Base-by-base conservation (phyloP, 495 filamentous ascomycete genomes). In the Talaromyces adpressus region DNA sequence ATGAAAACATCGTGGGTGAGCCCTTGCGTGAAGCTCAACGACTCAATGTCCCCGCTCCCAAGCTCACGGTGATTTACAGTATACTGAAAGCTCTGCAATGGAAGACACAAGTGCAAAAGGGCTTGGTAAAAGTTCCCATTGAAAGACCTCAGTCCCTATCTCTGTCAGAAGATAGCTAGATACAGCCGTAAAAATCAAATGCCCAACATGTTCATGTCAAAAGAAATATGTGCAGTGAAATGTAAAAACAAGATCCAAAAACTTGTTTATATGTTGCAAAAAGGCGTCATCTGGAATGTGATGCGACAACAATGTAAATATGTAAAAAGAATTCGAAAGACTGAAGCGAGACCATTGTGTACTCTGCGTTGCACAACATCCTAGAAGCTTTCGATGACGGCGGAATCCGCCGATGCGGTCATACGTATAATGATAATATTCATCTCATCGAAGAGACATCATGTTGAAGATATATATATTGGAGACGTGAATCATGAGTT, bases 1-100 rank as follows among this genome's bases (percentile, higher is more conserved):
- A 76, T 52, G 82, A 84, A 63, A 82, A 79, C 64, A 77, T 83
- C 25, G 71, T 83, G 6, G 81, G 82, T 0, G 82, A 84, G 66
- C 81, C 82, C 4, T 27, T 85, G 54, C 67, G 78, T 6, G 82
- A 83, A 63, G 82, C 72, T 0, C 66, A 75, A 66, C 64, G 62
- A 47, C 51, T 70, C 3, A 77, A 78, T 4, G 77, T 85, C 1
- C 57, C 73, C 2, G 78, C 74, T 59, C 82, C 30, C 29, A 82
- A 74, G 18, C 67, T 84, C 34, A 69, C 61, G 61, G 69, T 78
- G 60, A 56, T 82, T 11, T 83, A 81, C 66, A 63, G 65, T 1
- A 58, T 80, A 27, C 62, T 77, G 29, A 82, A 75, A 67, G 74
- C 68, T 4, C 49, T 82, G 18, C 80, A 82, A 65, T 72, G 67